phyloP scores from a whole-genome alignment of 2,329 filamentous ascomycete species.

The Biscogniauxia sp. region DNA sequence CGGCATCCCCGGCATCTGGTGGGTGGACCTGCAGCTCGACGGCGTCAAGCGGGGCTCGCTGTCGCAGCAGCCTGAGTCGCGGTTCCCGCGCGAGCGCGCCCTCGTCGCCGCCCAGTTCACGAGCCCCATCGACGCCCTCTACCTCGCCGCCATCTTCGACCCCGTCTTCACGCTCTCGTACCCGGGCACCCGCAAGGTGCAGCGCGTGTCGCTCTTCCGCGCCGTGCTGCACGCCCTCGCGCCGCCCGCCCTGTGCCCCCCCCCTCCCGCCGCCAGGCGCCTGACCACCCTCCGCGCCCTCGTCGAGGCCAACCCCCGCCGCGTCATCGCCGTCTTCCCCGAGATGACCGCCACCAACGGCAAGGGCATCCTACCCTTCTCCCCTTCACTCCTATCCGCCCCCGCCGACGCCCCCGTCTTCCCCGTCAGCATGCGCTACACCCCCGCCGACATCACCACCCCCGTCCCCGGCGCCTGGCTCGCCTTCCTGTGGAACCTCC shows the following conservation, averaged over 20 bases:
- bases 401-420: slow-evolving; percentile 74
- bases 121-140: slow-evolving; percentile 88
- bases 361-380: slow-evolving; percentile 81
- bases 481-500: slow-evolving; percentile 79
- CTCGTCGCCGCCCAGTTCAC: slow-evolving; percentile 91
- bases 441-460: slow-evolving; percentile 84
- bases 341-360: slow-evolving; percentile 95
- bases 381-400: slow-evolving; percentile 69
- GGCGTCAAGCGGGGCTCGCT: slow-evolving; percentile 90
- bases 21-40: slow-evolving; percentile 97
- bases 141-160: slow-evolving; percentile 93
- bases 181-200: slow-evolving; percentile 69
- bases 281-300: slow-evolving; percentile 64
- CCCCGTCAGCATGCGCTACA: slow-evolving; percentile 86
- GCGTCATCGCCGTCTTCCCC: slow-evolving; percentile 83
- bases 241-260: slow-evolving; percentile 42
- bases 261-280: slow-evolving; percentile 43
- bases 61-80: slow-evolving; percentile 67
- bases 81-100: slow-evolving; percentile 74
- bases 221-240: slow-evolving; percentile 74
- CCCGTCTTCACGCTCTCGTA: slow-evolving; percentile 89
- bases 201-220: slow-evolving; percentile 71
- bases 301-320: slow-evolving; percentile 64
- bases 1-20: slow-evolving; percentile 90
- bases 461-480: slow-evolving; percentile 74